phyloP scores from a whole-genome alignment of 2,329 filamentous ascomycete genomes.

The Xylaria digitata region DNA sequence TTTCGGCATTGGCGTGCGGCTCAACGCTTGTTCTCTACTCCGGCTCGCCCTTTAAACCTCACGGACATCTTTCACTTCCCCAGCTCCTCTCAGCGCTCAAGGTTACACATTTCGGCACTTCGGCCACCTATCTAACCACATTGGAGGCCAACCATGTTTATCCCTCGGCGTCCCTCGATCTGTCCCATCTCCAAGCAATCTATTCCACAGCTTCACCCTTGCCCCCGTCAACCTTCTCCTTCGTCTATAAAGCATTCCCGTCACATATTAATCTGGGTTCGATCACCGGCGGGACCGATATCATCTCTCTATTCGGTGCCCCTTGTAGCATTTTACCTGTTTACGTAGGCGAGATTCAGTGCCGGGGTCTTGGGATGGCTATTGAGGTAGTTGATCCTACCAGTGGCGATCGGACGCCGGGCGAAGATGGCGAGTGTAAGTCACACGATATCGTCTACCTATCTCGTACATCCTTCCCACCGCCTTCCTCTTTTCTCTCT shows the following conservation, averaged over 20 bases:
- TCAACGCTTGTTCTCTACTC: slow-evolving; percentile 89
- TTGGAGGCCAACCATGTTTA: slow-evolving; percentile 81
- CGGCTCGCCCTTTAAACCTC: slow-evolving; percentile 86
- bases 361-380: slow-evolving; percentile 82
- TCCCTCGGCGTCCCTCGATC: slow-evolving; percentile 66
- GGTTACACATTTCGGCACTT: slow-evolving; percentile 95
- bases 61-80: slow-evolving; percentile 84
- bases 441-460: slow-evolving; percentile 1
- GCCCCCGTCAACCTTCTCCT: slow-evolving; percentile 91
- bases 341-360: slow-evolving; percentile 79
- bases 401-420: slow-evolving; percentile 67
- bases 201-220: slow-evolving; percentile 95
- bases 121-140: slow-evolving; percentile 90
- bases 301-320: slow-evolving; percentile 92
- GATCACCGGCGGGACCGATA: slow-evolving; percentile 96
- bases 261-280: slow-evolving; percentile 84
- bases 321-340: slow-evolving; percentile 70
- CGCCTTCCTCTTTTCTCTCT: background rate
- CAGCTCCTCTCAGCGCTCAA: slow-evolving; percentile 80
- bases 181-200: slow-evolving; percentile 79
- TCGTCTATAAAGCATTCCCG: slow-evolving; percentile 87
- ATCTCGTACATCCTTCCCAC: background rate
- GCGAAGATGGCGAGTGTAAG: slow-evolving; percentile 76
- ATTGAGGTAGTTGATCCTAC: slow-evolving; percentile 69
- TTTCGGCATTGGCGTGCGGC: slow-evolving; percentile 85